Evolutionary conservation across 768 basidiomycete genomes (phyloP).

Genomic region (Amanita rubescens): DNA sequence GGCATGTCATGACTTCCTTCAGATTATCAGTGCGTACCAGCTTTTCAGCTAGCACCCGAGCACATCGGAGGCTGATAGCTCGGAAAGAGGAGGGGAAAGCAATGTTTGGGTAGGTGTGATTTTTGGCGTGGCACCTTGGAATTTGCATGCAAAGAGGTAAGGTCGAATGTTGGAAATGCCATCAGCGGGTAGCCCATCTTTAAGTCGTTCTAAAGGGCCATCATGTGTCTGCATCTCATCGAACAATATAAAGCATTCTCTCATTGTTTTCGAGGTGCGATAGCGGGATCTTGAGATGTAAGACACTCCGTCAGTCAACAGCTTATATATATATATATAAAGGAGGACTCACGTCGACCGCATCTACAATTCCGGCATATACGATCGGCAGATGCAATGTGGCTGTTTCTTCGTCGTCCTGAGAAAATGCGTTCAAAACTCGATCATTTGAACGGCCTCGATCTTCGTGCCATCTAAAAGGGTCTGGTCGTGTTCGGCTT

Average conservation of each 20-base stretch:
- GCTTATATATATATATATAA: neutral
- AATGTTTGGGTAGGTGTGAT: conserved; percentile 16
- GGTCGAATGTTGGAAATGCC: conserved; percentile 28
- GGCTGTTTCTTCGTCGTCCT: conserved; percentile 87
- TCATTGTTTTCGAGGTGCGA: conserved; percentile 28
- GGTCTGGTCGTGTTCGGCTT: too few relatives aligned
- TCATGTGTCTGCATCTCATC: conserved; percentile 46
- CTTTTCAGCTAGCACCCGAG: conserved; percentile 26
- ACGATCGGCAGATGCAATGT: conserved; percentile 75
- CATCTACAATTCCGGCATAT: conserved; percentile 60
- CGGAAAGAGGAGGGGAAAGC: conserved; percentile 44
- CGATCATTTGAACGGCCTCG: conserved; percentile 59
- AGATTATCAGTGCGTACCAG: conserved; percentile 23
- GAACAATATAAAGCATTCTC: conserved; percentile 40
- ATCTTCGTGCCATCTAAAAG: conserved; percentile 28
- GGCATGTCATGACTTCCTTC: conserved; percentile 48
- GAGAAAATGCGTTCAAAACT: conserved; percentile 66
- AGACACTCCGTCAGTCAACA: conserved; percentile 22
- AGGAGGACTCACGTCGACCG: conserved; percentile 46
- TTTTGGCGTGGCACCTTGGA: conserved; percentile 44
- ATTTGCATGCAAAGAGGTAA: conserved; percentile 50
- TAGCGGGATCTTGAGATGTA: conserved; percentile 29
- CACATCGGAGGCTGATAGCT: conserved; percentile 46
- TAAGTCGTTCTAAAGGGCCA: conserved; percentile 44
- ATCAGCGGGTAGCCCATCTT: conserved; percentile 18